Base-by-base conservation (phyloP, 179 eudicot genomes). In the Gypsophila paniculata region DNA sequence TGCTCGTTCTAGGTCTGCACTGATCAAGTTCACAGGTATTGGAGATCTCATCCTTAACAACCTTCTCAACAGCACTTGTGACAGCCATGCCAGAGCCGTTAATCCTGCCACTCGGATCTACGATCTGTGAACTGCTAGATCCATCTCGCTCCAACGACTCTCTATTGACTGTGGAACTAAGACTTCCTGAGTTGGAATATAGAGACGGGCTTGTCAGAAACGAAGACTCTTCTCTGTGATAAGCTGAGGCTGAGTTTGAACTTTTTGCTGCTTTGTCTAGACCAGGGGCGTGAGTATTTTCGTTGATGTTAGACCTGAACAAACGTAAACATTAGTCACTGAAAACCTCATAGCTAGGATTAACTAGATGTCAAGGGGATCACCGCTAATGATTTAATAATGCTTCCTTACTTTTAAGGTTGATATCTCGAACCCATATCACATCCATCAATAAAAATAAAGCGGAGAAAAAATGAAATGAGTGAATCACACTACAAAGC, bases 291-390 rank as follows among this genome's bases (percentile, higher is more conserved):
- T 42, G 63, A 32, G 73, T 48, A 32, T 69, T 78, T 73, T 76
- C 78, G 72, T 32, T 75, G 54, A 61, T 69, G 61, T 64, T 71
- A 72, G 78, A 85, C 79, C 87, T 84, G 84, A 61, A 70, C 17
- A 68, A 12, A 44, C 2, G 34, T 38, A 17, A 42, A 36, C 13
- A 71, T 4, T 39, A 65, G 14, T 21, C 2, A 4, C 67, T 62
- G 67, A 34, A 34, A n/a, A n/a, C 55, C 6, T 14, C 7, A 51
- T 4, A 39, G 8, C 44, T 39, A 0, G 18, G 18, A 51, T n/a
- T 51, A 14, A 15, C n/a, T 15, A 0, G 55, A 51, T 51, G 18
- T 51, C 19, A 51, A 29, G 34, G 34, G 34, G 4, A 29, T 1
- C 55, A 0, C n/a, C 55, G 6, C 18, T 5, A 14, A 51, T 51